These are phyloP conservation scores for Botrytis sinoallii DNA, from an alignment of 2,329 filamentous ascomycete genomes.

Conservation along the genomic window DNA sequence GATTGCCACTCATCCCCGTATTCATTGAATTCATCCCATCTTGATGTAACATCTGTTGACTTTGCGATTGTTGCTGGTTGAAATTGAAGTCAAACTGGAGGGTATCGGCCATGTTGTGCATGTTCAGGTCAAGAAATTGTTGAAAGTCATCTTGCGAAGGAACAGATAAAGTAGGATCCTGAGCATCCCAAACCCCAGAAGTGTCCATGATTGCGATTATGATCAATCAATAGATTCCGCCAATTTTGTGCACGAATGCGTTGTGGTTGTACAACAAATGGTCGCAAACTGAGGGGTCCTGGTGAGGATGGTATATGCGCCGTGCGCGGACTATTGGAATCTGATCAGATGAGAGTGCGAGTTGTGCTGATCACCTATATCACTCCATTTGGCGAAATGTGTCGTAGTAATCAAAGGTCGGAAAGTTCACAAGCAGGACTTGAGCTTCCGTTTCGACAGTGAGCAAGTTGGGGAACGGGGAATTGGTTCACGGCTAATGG, in stretches of 20 bases:
- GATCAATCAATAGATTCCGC: not conserved
- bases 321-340: not conserved
- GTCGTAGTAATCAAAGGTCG: not conserved
- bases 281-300: constrained; percentile 16
- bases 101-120: constrained; percentile 51
- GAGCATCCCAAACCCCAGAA: constrained; percentile 48
- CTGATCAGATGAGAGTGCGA: not conserved
- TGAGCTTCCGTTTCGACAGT: not conserved
- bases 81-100: constrained; percentile 62
- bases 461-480: not conserved
- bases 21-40: constrained; percentile 44
- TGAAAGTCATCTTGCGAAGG: constrained; percentile 59
- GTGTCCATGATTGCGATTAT: constrained; percentile 35
- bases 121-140: constrained; percentile 60
- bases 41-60: constrained; percentile 33
- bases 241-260: not conserved
- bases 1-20: constrained; percentile 43
- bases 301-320: not conserved
- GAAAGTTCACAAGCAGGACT: not conserved
- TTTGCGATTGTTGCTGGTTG: constrained; percentile 36
- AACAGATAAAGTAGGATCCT: constrained; percentile 53
- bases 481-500: not conserved
- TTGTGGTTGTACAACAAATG: not conserved
- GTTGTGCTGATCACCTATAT: not conserved
- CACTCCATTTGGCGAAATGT: not conserved